Evolutionary conservation across 164 flowering plant species (phyloP).

Genomic region (Berberis vulgaris): DNA sequence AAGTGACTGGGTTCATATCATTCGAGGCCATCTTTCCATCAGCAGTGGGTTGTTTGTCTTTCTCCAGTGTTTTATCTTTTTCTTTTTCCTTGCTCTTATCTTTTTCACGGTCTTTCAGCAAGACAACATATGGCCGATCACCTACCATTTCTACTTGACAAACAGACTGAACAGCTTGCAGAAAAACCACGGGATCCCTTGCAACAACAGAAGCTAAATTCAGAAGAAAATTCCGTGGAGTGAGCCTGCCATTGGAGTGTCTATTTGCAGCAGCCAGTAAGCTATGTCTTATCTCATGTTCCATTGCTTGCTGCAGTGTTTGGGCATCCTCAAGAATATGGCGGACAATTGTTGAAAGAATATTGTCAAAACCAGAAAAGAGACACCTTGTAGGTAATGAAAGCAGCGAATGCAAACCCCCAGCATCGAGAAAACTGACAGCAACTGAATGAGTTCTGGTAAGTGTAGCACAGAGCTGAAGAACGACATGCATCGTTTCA

Average conservation of each 20-base stretch:
- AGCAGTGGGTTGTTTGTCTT: conserved; percentile 26
- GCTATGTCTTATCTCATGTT: conserved; percentile 79
- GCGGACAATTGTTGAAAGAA: conserved; percentile 81
- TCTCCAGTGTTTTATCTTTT: conserved; percentile 45
- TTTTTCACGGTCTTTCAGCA: conserved; percentile 83
- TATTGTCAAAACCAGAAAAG: conserved; percentile 88
- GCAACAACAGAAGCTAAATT: conserved; percentile 66
- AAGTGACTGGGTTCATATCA: conserved; percentile 15
- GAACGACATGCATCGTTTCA: conserved; percentile 84
- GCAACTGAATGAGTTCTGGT: conserved; percentile 79
- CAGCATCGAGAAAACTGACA: conserved; percentile 64
- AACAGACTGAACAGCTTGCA: conserved; percentile 82
- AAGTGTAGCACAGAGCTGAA: conserved; percentile 81
- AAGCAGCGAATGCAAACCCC: conserved; percentile 71
- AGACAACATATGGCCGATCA: conserved; percentile 74
- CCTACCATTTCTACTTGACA: conserved; percentile 95
- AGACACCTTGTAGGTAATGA: conserved; percentile 78
- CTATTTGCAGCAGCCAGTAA: conserved; percentile 61
- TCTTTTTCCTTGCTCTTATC: conserved; percentile 77
- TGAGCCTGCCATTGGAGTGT: conserved; percentile 76
- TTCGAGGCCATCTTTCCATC: conserved; percentile 49
- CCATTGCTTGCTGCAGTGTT: conserved; percentile 99
- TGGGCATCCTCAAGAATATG: conserved; percentile 98
- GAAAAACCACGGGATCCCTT: conserved; percentile 77
- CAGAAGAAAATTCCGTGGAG: conserved; percentile 67